Evolutionary conservation across 805 yeast genomes (phyloP).

Genomic region (Saccharomyces paradoxus): DNA sequence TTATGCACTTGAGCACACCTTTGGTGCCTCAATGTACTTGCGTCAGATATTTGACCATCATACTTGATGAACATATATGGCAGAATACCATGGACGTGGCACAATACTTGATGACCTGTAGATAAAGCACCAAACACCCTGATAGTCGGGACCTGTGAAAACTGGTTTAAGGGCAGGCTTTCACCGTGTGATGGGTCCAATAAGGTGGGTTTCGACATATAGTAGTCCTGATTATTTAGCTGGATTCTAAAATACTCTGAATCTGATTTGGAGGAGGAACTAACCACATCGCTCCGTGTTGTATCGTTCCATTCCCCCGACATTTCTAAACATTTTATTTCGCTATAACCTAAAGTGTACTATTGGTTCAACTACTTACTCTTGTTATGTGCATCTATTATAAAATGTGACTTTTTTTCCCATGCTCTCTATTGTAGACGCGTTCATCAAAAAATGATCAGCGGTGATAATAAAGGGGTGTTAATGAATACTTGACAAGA

Average conservation of each 20-base stretch:
- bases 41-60: conserved; percentile 33
- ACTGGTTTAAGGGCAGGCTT: conserved; percentile 27
- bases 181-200: conserved; percentile 41
- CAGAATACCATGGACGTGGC: conserved; percentile 76
- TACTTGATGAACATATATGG: conserved; percentile 75
- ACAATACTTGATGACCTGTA: conserved; percentile 48
- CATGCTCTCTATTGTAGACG: not conserved
- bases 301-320: not conserved
- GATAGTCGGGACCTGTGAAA: conserved; percentile 59
- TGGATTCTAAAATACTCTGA: conserved; percentile 38
- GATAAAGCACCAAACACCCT: conserved; percentile 67
- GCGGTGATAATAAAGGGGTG: not conserved
- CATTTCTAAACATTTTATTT: not conserved
- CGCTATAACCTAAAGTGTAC: not conserved
- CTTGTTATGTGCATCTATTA: not conserved
- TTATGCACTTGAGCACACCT: conserved; percentile 35
- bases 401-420: not conserved
- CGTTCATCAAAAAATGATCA: not conserved
- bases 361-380: not conserved
- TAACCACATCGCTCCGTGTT: not conserved
- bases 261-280: not conserved
- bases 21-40: conserved; percentile 19
- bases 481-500: not conserved
- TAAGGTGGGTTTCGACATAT: conserved; percentile 46
- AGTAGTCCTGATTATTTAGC: conserved; percentile 57